Evolutionary conservation across 768 basidiomycete species (phyloP).

Genomic region (Suillus placidus): DNA sequence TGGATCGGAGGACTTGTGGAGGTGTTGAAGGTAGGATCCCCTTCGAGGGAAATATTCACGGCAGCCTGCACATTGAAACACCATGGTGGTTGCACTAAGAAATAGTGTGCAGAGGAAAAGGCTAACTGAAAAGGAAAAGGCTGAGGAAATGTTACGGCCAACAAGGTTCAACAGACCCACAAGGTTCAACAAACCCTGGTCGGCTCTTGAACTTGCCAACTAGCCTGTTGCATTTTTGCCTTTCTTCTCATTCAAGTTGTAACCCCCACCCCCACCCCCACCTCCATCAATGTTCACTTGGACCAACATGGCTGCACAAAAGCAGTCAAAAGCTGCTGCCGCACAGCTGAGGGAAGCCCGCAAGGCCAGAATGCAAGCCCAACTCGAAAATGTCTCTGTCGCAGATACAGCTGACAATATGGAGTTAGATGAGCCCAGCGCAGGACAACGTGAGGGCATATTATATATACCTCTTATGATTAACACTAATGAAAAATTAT

Average conservation of each 20-base stretch:
- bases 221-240: not conserved
- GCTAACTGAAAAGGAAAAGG: not conserved
- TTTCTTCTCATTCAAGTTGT: not conserved
- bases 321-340: not conserved
- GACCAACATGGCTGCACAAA: not conserved
- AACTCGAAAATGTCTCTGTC: not conserved
- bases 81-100: not conserved
- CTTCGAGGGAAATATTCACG: not conserved
- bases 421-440: not conserved
- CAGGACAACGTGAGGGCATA: not conserved
- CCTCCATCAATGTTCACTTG: not conserved
- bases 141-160: not conserved
- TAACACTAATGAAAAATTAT: not conserved
- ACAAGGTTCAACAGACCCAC: conserved; percentile 2
- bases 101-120: not conserved
- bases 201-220: not conserved
- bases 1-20: not conserved
- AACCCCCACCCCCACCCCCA: not conserved
- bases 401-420: not conserved
- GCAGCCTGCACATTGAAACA: not conserved
- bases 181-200: not conserved
- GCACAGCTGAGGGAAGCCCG: not conserved
- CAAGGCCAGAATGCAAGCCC: not conserved
- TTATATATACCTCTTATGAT: not conserved
- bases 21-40: conserved; percentile 1